Conservation (phyloP, 208 protist genomes). For the Willaertia magna region DNA sequence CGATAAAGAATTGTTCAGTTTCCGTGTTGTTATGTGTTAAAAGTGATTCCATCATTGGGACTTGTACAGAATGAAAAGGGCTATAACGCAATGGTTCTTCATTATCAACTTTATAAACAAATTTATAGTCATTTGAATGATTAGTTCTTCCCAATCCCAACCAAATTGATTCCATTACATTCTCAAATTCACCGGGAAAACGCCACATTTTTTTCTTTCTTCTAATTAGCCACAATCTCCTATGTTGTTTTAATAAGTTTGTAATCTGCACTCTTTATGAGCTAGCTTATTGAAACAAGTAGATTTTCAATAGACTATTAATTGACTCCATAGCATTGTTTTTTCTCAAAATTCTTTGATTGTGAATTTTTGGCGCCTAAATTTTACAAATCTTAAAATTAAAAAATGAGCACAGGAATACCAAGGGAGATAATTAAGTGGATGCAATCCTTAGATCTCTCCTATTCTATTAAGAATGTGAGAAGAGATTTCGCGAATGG, state of each 20-base stretch:
- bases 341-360: no score
- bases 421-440: constrained; percentile 77
- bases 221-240: no score
- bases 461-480: constrained; percentile 66
- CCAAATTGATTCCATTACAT: no score
- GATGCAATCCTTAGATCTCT: constrained; percentile 80
- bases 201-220: no score
- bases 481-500: constrained; percentile 81
- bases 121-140: background rate
- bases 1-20: background rate
- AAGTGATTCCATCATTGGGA: background rate
- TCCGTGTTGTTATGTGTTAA: background rate
- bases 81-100: background rate
- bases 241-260: no score
- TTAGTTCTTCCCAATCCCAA: background rate
- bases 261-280: no score
- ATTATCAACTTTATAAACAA: background rate
- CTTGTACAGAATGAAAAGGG: background rate
- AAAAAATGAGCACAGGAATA: constrained; percentile 16
- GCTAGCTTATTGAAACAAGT: no score
- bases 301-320: no score
- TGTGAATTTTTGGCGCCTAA: no score
- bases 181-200: no score
- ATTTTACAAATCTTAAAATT: no score
- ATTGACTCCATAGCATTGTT: no score